A percentile compares a stretch with the other conserved stretches of the same genome.
Conservation (phyloP, 495 filamentous ascomycete species). For the Trichoderma asperelloides region DNA sequence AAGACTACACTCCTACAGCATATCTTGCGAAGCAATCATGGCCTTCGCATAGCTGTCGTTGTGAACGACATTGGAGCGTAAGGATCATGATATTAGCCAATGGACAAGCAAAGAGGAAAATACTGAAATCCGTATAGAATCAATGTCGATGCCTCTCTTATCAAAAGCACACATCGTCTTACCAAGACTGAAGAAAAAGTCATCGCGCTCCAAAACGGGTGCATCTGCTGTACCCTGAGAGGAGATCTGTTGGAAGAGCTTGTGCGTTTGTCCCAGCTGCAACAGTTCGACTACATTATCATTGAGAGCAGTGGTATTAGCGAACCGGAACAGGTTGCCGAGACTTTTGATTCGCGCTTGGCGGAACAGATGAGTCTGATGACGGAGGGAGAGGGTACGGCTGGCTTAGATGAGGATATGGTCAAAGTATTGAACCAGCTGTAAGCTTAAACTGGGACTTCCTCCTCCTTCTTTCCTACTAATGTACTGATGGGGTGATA, state of each 20-base stretch:
- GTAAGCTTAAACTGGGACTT: background rate
- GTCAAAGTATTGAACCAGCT: background rate
- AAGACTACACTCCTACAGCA: conserved; percentile 51
- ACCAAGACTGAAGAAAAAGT: conserved; percentile 42
- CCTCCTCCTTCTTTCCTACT: too few species aligned
- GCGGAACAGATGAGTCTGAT: conserved; percentile 7
- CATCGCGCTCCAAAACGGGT: conserved; percentile 53
- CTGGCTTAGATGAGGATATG: conserved; percentile 8
- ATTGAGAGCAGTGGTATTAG: conserved; percentile 55
- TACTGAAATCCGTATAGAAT: conserved; percentile 22
- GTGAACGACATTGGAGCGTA: conserved; percentile 50
- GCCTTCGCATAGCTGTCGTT: conserved; percentile 45
- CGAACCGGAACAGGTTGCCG: conserved; percentile 55
- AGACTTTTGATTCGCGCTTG: conserved; percentile 41
- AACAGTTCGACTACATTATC: conserved; percentile 47
- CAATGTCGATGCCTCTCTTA: conserved; percentile 49
- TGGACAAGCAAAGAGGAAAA: background rate
- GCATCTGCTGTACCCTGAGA: conserved; percentile 53
- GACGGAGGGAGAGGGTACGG: background rate
- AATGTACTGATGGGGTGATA: background rate
- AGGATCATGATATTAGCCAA: conserved; percentile 10
- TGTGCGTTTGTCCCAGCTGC: conserved; percentile 37
- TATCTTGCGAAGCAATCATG: conserved; percentile 45
- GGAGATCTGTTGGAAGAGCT: conserved; percentile 49
- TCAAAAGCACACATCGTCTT: conserved; percentile 41